Evolutionary conservation across 345 rosid genomes (phyloP).

Genomic region (Reutealis trisperma): DNA sequence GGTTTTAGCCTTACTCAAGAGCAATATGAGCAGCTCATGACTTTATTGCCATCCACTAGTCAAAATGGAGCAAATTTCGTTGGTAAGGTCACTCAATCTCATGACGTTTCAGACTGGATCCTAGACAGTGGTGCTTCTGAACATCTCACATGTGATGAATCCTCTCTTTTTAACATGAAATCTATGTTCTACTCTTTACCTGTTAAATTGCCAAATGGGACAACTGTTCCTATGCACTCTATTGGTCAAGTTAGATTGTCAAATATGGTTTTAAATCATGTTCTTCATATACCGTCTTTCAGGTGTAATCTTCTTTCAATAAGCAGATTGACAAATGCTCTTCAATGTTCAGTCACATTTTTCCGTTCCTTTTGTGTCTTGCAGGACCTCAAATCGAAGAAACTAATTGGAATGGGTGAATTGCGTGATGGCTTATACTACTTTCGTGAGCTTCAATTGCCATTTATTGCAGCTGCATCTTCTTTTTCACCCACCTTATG

Average conservation of each 20-base stretch:
- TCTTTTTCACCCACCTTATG: neutral
- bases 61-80: no score
- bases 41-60: no score
- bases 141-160: no score
- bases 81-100: no score
- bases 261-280: no score
- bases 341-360: neutral
- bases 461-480: no score
- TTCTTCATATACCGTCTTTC: neutral
- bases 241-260: neutral
- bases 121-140: no score
- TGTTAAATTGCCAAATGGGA: neutral
- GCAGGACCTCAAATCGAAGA: neutral
- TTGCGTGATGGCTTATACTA: constrained; percentile 14
- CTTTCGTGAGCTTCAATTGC: neutral
- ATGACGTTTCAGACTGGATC: no score
- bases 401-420: constrained; percentile 1
- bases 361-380: constrained; percentile 2
- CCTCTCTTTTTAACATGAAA: no score
- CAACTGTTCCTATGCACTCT: neutral
- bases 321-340: neutral
- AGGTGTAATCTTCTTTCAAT: neutral
- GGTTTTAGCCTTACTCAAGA: no score
- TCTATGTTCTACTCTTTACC: no score
- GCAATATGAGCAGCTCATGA: no score